Base-by-base conservation (phyloP, 805 yeast species). In the Suhomyces vadensis region DNA sequence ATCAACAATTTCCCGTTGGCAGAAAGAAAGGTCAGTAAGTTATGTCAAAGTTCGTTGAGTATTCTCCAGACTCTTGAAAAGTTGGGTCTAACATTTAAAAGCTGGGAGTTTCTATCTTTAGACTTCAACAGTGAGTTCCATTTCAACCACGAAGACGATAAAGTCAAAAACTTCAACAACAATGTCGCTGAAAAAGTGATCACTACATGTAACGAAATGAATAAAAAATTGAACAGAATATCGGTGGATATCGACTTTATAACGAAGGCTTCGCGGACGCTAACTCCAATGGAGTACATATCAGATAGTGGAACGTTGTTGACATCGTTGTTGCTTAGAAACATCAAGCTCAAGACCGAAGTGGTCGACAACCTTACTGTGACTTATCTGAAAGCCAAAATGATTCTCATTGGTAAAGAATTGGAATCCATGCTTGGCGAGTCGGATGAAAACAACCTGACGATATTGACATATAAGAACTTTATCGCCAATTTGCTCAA, bases 381-480 rank as follows among this genome's bases (percentile, higher is more conserved):
- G 8, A 71, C 80, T 9, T 83, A 83, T 58, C 81, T 83, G 54
- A 80, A 81, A 55, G 83, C 89, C 19, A 82, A 79, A 51, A 67
- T 85, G 41, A 76, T 84, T 24, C 68, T 77, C 10, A 84, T 85
- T 13, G 86, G 85, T n/a, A 71, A 74, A 27, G 87, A 83, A 48
- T 58, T 85, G 40, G 82, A 78, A 44, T 58, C 67, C 31, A 73
- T 75, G 60, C 63, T 73, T 35, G 68, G 64, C 1, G 75, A 77
- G 5, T 27, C 52, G 6, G 54, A 49, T 5, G 67, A 61, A 6
- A 26, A 17, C 29, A 60, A 57, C 22, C 36, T 51, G 13, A 70
- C 75, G 0, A 63, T 70, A 5, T 40, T 50, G 9, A 58, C 83
- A 7, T 84, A 83, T 56, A 80, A 80, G 53, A 63, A 66, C 9